Evolutionary conservation across 768 basidiomycete species (phyloP).

Genomic region (Termitomyces eurrhizus): DNA sequence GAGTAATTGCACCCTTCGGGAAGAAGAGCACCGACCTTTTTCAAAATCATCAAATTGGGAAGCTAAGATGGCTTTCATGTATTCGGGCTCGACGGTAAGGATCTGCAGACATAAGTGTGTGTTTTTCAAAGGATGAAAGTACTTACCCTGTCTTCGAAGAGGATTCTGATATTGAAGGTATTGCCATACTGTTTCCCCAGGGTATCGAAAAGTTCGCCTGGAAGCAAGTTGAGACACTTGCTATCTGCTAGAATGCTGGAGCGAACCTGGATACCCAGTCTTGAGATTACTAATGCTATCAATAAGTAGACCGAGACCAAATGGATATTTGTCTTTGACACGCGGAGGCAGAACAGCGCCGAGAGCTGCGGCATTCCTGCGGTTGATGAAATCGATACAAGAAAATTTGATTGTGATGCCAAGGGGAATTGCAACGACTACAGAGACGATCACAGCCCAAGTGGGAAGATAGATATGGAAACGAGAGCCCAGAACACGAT

Average conservation of each 20-base stretch:
- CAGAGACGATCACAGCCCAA: constrained; percentile 9
- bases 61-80: constrained; percentile 45
- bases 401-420: constrained; percentile 13
- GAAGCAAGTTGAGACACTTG: neutral
- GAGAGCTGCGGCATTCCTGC: constrained; percentile 24
- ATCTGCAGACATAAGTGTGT: constrained; percentile 23
- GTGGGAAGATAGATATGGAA: constrained; percentile 10
- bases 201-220: constrained; percentile 28
- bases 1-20: constrained; percentile 1
- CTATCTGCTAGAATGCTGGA: neutral
- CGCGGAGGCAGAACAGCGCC: constrained; percentile 31
- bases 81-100: constrained; percentile 40
- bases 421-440: constrained; percentile 13
- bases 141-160: constrained; percentile 29
- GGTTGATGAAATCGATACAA: constrained; percentile 18
- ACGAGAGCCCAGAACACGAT: neutral
- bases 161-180: constrained; percentile 22
- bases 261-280: constrained; percentile 31
- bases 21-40: constrained; percentile 29
- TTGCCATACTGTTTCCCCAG: constrained; percentile 21
- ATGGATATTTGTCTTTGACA: constrained; percentile 22
- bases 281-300: constrained; percentile 21
- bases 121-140: neutral
- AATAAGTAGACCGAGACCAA: constrained; percentile 19
- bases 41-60: constrained; percentile 45